Base-by-base conservation (phyloP, 768 basidiomycete genomes). In the Kwoniella shandongensis region DNA sequence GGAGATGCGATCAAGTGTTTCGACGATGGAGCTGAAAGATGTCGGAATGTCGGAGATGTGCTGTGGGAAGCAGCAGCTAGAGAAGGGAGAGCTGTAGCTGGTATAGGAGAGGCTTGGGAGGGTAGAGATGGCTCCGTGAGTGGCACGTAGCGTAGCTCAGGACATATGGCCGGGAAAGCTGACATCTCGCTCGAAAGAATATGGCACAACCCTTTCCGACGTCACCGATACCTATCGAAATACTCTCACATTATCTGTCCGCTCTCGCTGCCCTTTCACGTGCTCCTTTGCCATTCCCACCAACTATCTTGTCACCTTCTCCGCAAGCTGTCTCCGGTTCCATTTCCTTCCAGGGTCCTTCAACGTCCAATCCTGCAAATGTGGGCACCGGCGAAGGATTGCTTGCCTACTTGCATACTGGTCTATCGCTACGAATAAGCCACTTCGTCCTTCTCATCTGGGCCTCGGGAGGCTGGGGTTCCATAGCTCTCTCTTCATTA, bases 51-150 rank as follows among this genome's bases (percentile, higher is more conserved):
- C 7, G 83, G 85, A 53, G 94, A 97, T 75, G 77, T 83, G 22
- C 80, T 88, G 25, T 99, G 94, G 94, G 88, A 92, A 73, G 94
- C 90, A 0, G 85, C 87, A 12, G 85, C 86, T 0, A 79, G 90
- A 42, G 96, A 99, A 78, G 90, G 91, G 3, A 75, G 92, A 66
- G 88, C 88, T 1, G 88, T 88, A 2, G 80, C 87, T 26, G 81
- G 84, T 8, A 80, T 94, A 11, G 80, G 96, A 18, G 91, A 94
- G 57, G 86, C 87, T 7, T 97, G 91, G 91, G 74, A 74, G 41
- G 54, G 58, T 8, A 54, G 70, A 26, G 66, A 70, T 55, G 63
- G 68, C 27, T 63, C 70, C 41, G 68, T 67, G 57, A 58, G 66
- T 47, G 6, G 38, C n/a, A 42, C 11, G 20, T 3, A 18, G 11